Conservation (phyloP, 331 rosid species). For the Erythrophleum ivorense region DNA sequence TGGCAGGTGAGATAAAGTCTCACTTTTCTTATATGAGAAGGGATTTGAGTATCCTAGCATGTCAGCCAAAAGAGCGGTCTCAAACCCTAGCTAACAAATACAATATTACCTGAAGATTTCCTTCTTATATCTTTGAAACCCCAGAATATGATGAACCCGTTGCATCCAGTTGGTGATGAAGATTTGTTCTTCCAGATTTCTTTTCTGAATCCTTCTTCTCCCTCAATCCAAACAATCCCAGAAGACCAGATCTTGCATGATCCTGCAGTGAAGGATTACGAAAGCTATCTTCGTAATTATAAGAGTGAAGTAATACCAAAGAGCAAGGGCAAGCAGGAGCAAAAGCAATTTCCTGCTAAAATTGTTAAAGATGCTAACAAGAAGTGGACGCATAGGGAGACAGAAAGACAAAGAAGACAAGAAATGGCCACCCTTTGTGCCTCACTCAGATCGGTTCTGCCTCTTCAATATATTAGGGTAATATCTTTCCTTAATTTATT, state of each 20-base stretch:
- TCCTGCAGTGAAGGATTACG: conserved; percentile 8
- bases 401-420: conserved; percentile 54
- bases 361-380: conserved; percentile 39
- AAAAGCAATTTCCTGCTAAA: conserved; percentile 3
- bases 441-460: conserved; percentile 53
- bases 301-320: conserved; percentile 9
- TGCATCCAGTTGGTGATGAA: not conserved
- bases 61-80: conserved; percentile 25
- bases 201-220: not conserved
- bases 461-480: conserved; percentile 56
- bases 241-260: conserved; percentile 40
- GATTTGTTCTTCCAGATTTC: conserved; percentile 12
- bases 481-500: not conserved
- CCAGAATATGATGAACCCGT: conserved; percentile 35
- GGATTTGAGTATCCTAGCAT: conserved; percentile 47
- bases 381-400: conserved; percentile 49
- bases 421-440: conserved; percentile 46
- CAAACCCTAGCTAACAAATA: conserved; percentile 49
- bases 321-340: conserved; percentile 27
- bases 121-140: conserved; percentile 34
- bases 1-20: conserved; percentile 37
- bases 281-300: not conserved
- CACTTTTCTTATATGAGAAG: conserved; percentile 14
- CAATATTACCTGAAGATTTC: conserved; percentile 16
- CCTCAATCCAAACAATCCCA: conserved; percentile 32